Conservation (phyloP, 1,284 basidiomycete species). For the Singerocomus inundabilis region DNA sequence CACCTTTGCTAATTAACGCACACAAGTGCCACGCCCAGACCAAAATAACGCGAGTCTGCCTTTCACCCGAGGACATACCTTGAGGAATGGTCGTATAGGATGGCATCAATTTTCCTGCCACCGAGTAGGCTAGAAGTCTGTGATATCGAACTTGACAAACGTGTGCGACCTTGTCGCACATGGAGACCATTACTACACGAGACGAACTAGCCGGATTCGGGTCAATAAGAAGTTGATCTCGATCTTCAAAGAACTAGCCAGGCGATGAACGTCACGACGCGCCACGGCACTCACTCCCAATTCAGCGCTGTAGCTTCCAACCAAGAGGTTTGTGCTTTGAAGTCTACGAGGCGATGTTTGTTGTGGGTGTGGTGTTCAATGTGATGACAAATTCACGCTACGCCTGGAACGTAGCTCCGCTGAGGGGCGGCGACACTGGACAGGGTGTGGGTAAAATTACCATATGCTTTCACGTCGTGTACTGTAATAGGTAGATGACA, state of each 20-base stretch:
- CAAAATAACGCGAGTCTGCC: too few relatives aligned
- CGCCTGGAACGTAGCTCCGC: neutral
- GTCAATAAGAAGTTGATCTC: neutral
- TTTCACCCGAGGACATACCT: neutral
- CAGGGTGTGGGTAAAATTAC: neutral
- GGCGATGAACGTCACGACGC: neutral
- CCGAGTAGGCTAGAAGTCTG: neutral
- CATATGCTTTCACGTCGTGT: neutral
- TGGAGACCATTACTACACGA: neutral
- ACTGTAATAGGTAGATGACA: neutral
- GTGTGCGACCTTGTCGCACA: neutral
- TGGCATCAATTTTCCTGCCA: neutral
- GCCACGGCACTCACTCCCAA: neutral
- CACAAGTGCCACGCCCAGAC: neutral
- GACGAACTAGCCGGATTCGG: neutral
- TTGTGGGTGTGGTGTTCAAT: neutral
- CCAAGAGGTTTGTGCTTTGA: too few relatives aligned
- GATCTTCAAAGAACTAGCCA: too few relatives aligned
- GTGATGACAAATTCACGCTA: neutral
- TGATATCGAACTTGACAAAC: neutral
- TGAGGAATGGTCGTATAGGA: too few relatives aligned
- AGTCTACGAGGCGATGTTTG: neutral
- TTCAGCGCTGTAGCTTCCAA: too few relatives aligned
- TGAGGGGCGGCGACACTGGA: neutral
- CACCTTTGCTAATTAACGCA: neutral